Evolutionary conservation across 768 basidiomycete species (phyloP).

Genomic region (Lentinula detonsa): DNA sequence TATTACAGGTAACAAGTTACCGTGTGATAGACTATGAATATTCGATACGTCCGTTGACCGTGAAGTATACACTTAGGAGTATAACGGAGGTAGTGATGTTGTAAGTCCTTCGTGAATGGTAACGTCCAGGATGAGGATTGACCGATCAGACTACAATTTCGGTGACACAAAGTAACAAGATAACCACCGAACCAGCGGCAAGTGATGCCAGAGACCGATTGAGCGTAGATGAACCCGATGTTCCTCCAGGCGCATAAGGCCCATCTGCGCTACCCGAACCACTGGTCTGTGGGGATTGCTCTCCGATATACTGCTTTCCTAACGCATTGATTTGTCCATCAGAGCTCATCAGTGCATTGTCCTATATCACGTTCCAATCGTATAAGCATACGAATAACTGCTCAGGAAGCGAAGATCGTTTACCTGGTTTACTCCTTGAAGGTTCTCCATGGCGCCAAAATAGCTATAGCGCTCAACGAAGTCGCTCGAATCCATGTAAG

Average conservation of each 20-base stretch:
- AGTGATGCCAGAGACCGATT: background rate
- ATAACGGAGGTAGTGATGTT: too few species aligned
- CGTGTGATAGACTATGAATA: too few species aligned
- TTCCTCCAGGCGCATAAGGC: constrained; percentile 6
- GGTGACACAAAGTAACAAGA: background rate
- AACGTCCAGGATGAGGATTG: background rate
- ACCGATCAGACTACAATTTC: background rate
- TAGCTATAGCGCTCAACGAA: constrained; percentile 58
- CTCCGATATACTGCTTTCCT: constrained; percentile 42
- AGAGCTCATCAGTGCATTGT: constrained; percentile 36
- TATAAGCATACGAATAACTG: background rate
- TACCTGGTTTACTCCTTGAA: constrained; percentile 43
- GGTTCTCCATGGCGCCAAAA: constrained; percentile 51
- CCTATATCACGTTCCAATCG: constrained; percentile 17
- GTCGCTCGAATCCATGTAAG: constrained; percentile 44
- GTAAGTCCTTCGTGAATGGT: background rate
- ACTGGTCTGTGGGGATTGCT: constrained; percentile 1
- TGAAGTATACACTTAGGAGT: too few species aligned
- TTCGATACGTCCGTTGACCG: too few species aligned
- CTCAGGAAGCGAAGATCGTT: background rate
- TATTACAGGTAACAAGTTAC: too few species aligned
- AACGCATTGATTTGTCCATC: constrained; percentile 40
- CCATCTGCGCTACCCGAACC: constrained; percentile 7
- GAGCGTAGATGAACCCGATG: background rate
- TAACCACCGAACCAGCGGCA: background rate